Evolutionary conservation across 1,139 yeast genomes (phyloP).

Genomic region (Wickerhamomyces sp.): DNA sequence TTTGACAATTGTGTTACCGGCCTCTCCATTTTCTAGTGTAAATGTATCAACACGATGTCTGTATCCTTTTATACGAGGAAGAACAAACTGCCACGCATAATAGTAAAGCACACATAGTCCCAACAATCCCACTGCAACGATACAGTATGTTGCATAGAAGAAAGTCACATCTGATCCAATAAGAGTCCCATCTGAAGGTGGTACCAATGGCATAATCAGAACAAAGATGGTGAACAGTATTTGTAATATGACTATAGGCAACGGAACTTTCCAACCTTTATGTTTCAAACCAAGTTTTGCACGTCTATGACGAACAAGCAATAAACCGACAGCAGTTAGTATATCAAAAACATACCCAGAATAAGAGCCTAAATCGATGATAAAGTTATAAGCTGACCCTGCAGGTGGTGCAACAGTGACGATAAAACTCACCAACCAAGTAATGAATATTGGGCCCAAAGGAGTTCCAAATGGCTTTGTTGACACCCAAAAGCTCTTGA

Average conservation of each 20-base stretch:
- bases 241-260: constrained; percentile 29
- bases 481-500: constrained; percentile 35
- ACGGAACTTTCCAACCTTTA: constrained; percentile 28
- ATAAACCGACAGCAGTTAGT: constrained; percentile 32
- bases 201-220: constrained; percentile 37
- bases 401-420: constrained; percentile 42
- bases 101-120: constrained; percentile 31
- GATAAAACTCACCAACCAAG: constrained; percentile 35
- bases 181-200: constrained; percentile 31
- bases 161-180: constrained; percentile 35
- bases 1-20: constrained; percentile 36
- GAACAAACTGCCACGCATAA: constrained; percentile 33
- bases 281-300: constrained; percentile 34
- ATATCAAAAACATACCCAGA: constrained; percentile 34
- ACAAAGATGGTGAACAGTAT: constrained; percentile 33
- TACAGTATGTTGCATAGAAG: constrained; percentile 28
- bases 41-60: constrained; percentile 31
- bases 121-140: constrained; percentile 23
- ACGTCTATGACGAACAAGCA: constrained; percentile 33
- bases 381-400: constrained; percentile 43
- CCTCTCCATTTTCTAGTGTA: constrained; percentile 34
- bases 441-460: constrained; percentile 33
- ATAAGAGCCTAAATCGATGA: constrained; percentile 30
- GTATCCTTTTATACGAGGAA: constrained; percentile 34
- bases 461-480: constrained; percentile 42